Percentiles rank a stretch among this genome's conserved stretches.
Evolutionary conservation across 257 asterid genomes (phyloP).

Genomic region (Penstemon newberryi): DNA sequence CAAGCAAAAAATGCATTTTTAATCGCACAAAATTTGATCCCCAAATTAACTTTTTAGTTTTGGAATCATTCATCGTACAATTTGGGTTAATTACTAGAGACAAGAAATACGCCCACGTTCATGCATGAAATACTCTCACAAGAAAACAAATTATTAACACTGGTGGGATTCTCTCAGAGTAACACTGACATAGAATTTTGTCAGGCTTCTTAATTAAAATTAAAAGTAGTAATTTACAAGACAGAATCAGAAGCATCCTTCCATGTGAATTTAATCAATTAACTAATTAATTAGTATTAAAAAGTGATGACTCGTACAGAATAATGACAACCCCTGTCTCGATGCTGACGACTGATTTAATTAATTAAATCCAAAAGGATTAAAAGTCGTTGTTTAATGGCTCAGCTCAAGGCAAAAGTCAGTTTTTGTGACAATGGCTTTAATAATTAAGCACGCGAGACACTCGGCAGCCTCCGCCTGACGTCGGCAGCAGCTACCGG

Average conservation of each 20-base stretch:
- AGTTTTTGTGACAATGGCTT: background rate
- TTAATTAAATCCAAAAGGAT: conserved; percentile 2
- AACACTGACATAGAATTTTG: conserved; percentile 18
- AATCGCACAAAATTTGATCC: too few relatives aligned
- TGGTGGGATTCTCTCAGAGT: conserved; percentile 35
- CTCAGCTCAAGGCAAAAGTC: conserved; percentile 4
- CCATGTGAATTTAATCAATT: conserved; percentile 26
- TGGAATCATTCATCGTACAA: too few relatives aligned
- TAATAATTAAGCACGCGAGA: conserved; percentile 25
- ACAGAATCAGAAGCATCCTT: conserved; percentile 31
- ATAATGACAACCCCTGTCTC: conserved; percentile 10
- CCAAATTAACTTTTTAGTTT: too few relatives aligned
- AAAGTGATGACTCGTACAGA: conserved; percentile 13
- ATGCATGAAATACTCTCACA: background rate
- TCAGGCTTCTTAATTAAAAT: background rate
- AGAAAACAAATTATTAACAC: conserved; percentile 30
- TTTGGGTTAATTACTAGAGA: background rate
- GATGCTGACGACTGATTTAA: conserved; percentile 15
- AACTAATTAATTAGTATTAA: background rate
- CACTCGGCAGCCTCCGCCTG: conserved; percentile 32
- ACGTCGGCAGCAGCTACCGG: conserved; percentile 12
- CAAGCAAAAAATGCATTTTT: too few relatives aligned
- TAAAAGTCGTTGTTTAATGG: conserved; percentile 4
- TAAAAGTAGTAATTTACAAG: background rate
- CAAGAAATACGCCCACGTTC: conserved; percentile 8